Conservation (phyloP, 148 eudicot genomes). For the Pharnaceum exiguum region DNA sequence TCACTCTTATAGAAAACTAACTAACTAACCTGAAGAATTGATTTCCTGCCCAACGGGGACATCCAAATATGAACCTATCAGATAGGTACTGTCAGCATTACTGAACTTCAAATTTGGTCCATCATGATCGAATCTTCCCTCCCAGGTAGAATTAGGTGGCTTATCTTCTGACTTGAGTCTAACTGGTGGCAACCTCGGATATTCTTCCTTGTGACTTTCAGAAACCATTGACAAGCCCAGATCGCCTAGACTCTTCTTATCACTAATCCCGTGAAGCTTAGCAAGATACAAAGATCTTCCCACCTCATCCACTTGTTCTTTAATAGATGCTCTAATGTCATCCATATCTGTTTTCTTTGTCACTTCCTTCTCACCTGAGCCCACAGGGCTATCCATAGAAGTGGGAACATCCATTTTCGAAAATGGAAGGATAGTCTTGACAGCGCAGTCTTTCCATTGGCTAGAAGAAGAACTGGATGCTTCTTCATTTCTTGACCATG, state of each 20-base stretch:
- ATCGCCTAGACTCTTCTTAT: conserved; percentile 44
- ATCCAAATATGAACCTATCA: conserved; percentile 88
- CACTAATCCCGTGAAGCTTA: conserved; percentile 54
- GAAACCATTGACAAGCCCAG: conserved; percentile 42
- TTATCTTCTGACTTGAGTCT: conserved; percentile 84
- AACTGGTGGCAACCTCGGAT: conserved; percentile 89
- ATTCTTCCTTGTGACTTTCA: conserved; percentile 74
- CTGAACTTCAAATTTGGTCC: conserved; percentile 49
- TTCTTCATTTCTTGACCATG: conserved; percentile 47
- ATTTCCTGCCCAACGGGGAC: conserved; percentile 97
- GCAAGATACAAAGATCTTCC: conserved; percentile 72
- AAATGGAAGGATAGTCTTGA: conserved; percentile 76
- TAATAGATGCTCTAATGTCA: conserved; percentile 58
- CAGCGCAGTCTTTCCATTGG: conserved; percentile 60
- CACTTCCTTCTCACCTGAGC: conserved; percentile 42
- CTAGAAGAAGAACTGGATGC: conserved; percentile 36
- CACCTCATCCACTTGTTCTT: conserved; percentile 90
- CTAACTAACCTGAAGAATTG: conserved; percentile 56
- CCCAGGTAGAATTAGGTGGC: conserved; percentile 54
- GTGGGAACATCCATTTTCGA: conserved; percentile 47
- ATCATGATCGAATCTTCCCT: conserved; percentile 71
- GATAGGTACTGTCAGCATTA: conserved; percentile 56
- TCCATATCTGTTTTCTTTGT: conserved; percentile 39
- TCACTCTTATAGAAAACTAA: not conserved
- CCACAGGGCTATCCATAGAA: conserved; percentile 33